Percentiles rank a stretch among this genome's conserved stretches.
Evolutionary conservation across 2,329 filamentous ascomycete species (phyloP).

Genomic region (Metarhizium humberi): DNA sequence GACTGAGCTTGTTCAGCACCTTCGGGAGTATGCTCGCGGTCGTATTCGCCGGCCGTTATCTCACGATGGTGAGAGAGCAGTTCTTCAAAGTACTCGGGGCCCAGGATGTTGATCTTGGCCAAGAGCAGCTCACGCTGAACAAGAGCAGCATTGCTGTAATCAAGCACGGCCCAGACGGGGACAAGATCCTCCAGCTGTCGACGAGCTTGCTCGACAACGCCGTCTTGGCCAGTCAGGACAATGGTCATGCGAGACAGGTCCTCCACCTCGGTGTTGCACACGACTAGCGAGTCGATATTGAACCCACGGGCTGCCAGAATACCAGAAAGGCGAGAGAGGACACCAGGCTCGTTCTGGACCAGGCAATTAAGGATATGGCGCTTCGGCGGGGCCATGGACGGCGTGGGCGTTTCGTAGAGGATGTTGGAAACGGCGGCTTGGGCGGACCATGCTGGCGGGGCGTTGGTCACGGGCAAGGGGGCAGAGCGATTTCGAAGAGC

Average conservation of each 20-base stretch:
- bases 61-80: conserved; percentile 91
- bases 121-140: conserved; percentile 93
- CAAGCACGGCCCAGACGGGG: conserved; percentile 94
- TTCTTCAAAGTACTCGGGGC: conserved; percentile 97
- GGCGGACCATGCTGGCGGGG: conserved; percentile 74
- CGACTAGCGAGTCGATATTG: conserved; percentile 97
- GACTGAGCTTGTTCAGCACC: conserved; percentile 25
- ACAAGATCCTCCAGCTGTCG: conserved; percentile 94
- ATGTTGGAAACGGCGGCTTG: conserved; percentile 96
- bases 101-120: conserved; percentile 92
- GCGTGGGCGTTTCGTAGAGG: conserved; percentile 92
- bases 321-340: conserved; percentile 90
- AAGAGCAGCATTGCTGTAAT: conserved; percentile 86
- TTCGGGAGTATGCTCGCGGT: conserved; percentile 34
- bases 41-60: conserved; percentile 48
- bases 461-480: conserved; percentile 69
- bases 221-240: conserved; percentile 90
- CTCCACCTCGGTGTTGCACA: conserved; percentile 95
- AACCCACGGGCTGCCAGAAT: conserved; percentile 94
- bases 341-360: conserved; percentile 97
- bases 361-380: conserved; percentile 96
- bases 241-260: conserved; percentile 98
- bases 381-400: conserved; percentile 76
- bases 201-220: conserved; percentile 93
- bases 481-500: conserved; percentile 84